A percentile compares a stretch with the other conserved stretches of the same genome.
Conservation (phyloP, 768 basidiomycete species). For the Naganishia kalamii region DNA sequence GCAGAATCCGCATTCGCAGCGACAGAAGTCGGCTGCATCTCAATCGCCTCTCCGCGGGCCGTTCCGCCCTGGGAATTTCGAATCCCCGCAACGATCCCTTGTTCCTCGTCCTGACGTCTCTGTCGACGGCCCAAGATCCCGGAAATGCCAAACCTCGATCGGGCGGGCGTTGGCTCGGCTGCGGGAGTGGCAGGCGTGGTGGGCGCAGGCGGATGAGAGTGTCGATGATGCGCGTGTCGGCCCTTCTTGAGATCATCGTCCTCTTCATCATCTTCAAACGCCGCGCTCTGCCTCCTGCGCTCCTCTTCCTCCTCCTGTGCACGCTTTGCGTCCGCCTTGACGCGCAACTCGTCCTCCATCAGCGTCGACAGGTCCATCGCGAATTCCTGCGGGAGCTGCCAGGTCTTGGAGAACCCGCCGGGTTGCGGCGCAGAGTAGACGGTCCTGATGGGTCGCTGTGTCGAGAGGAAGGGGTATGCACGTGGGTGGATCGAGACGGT, state of each 20-base stretch:
- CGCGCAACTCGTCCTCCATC: slow-evolving; percentile 14
- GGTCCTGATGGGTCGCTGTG: slow-evolving; percentile 52
- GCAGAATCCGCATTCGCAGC: neutral
- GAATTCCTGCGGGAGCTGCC: slow-evolving; percentile 70
- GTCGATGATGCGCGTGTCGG: slow-evolving; percentile 55
- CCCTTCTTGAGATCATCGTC: slow-evolving; percentile 47
- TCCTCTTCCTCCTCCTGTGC: slow-evolving; percentile 17
- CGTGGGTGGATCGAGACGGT: slow-evolving; percentile 69
- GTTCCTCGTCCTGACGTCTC: slow-evolving; percentile 10
- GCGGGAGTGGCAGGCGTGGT: neutral
- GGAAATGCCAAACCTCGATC: slow-evolving; percentile 6
- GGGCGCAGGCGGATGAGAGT: slow-evolving; percentile 47
- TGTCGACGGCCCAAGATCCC: slow-evolving; percentile 1
- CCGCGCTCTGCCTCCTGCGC: neutral
- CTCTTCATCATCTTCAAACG: slow-evolving; percentile 19
- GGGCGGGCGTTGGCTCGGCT: neutral
- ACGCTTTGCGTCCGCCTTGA: slow-evolving; percentile 6
- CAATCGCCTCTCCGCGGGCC: slow-evolving; percentile 19
- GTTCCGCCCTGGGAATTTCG: slow-evolving; percentile 15
- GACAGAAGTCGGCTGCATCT: slow-evolving; percentile 12
- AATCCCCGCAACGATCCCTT: slow-evolving; percentile 20
- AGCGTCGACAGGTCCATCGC: slow-evolving; percentile 61
- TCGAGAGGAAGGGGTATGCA: slow-evolving; percentile 38
- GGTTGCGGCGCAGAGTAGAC: slow-evolving; percentile 53
- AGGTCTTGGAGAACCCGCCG: slow-evolving; percentile 72